Percentiles rank a stretch among this genome's conserved stretches.
These are phyloP conservation scores for Tripterygium wilfordii DNA, from an alignment of 177 flowering plant species.

Conservation along the genomic window DNA sequence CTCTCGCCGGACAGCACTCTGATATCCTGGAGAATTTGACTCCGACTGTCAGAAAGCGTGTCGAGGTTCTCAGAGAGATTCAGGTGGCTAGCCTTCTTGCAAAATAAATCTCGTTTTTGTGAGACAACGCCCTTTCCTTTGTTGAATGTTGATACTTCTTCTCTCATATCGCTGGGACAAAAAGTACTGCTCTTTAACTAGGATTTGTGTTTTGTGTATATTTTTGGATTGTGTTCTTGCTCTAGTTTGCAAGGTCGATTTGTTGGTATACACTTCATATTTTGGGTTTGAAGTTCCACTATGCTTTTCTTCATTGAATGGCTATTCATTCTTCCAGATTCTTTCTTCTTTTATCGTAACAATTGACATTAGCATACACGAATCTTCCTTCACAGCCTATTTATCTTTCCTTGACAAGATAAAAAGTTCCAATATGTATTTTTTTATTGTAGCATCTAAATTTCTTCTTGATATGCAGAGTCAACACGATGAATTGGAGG, in stretches of 20 bases:
- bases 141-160: not conserved
- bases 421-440: not conserved
- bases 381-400: not conserved
- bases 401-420: not conserved
- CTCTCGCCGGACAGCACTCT: conserved; percentile 57
- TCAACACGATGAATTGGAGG: conserved; percentile 54
- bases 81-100: conserved; percentile 39
- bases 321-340: too few species aligned
- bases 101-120: not conserved
- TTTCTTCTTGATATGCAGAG: conserved; percentile 22
- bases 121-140: too few species aligned
- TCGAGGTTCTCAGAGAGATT: conserved; percentile 64
- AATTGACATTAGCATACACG: too few species aligned
- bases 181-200: too few species aligned
- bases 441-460: too few species aligned
- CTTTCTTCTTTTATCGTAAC: too few species aligned
- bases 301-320: not conserved
- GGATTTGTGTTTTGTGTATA: too few species aligned
- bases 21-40: conserved; percentile 59
- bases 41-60: conserved; percentile 69
- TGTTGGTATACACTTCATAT: too few species aligned
- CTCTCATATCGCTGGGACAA: not conserved
- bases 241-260: too few species aligned
- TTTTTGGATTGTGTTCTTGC: too few species aligned
- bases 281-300: too few species aligned